A percentile compares a stretch with the other conserved stretches of the same genome.
These are phyloP conservation scores for Phytophthora constricta DNA, from an alignment of 352 stramenopile genomes.

Conservation along the genomic window DNA sequence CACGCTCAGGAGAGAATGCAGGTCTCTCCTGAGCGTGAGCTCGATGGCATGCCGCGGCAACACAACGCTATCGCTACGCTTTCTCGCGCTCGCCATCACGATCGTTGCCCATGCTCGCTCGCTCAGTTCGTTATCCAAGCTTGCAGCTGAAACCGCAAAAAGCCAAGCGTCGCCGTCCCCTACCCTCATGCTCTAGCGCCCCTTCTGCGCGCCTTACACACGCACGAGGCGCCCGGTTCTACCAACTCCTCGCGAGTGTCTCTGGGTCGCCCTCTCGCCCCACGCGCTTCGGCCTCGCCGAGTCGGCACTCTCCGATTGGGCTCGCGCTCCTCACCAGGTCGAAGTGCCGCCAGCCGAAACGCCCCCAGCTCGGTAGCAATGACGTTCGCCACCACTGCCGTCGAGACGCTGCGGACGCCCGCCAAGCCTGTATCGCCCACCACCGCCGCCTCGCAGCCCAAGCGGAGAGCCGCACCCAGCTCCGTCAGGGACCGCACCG, in stretches of 20 bases:
- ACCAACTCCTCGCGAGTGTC: not conserved
- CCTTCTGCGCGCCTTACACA: constrained; percentile 3
- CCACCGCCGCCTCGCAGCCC: constrained; percentile 9
- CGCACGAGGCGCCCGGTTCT: not conserved
- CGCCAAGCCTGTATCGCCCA: constrained; percentile 21
- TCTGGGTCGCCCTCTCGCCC: constrained; percentile 2
- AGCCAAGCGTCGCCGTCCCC: constrained; percentile 24
- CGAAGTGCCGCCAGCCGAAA: not conserved
- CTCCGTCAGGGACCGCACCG: constrained; percentile 75
- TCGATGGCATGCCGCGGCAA: no score
- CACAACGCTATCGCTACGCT: not conserved
- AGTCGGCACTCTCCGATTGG: not conserved
- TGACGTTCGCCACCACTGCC: constrained; percentile 53
- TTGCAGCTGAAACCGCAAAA: no score
- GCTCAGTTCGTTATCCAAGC: no score
- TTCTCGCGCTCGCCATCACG: constrained; percentile 18
- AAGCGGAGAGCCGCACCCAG: constrained; percentile 23
- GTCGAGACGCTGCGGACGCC: constrained; percentile 51
- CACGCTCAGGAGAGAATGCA: no score
- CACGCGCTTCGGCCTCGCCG: not conserved
- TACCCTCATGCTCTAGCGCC: not conserved
- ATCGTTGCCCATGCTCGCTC: no score
- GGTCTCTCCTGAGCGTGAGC: no score
- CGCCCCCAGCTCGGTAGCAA: constrained; percentile 9
- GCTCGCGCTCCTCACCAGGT: not conserved